Evolutionary conservation across 2,329 filamentous ascomycete genomes (phyloP).

Genomic region (Teratosphaeria destructans): DNA sequence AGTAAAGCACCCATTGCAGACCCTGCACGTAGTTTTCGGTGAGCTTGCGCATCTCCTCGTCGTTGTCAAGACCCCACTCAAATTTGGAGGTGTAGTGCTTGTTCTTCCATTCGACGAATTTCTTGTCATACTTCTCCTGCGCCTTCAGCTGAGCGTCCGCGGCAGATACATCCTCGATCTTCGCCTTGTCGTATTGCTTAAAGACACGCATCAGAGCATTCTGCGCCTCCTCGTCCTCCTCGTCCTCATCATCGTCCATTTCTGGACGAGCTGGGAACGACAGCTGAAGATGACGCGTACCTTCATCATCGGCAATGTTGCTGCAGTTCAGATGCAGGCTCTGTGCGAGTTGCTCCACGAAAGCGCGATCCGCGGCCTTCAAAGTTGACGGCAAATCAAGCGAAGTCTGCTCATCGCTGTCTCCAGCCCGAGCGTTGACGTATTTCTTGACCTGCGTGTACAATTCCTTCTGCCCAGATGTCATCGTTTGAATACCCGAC

Average conservation of each 20-base stretch:
- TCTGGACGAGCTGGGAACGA: constrained; percentile 45
- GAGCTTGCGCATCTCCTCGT: constrained; percentile 68
- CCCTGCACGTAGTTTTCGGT: constrained; percentile 97
- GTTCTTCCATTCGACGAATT: constrained; percentile 88
- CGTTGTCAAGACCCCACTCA: constrained; percentile 72
- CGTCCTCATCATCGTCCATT: constrained; percentile 48
- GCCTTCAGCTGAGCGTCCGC: constrained; percentile 71
- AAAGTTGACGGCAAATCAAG: constrained; percentile 65
- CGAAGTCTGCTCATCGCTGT: constrained; percentile 39
- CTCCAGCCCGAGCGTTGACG: constrained; percentile 54
- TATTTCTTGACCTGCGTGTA: constrained; percentile 77
- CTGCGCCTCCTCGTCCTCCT: constrained; percentile 73
- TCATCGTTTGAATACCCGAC: constrained; percentile 60
- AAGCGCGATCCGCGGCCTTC: constrained; percentile 79
- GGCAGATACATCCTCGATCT: constrained; percentile 66
- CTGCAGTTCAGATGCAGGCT: constrained; percentile 57
- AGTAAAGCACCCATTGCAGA: constrained; percentile 94
- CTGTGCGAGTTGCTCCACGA: constrained; percentile 76
- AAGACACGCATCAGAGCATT: constrained; percentile 77
- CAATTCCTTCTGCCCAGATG: constrained; percentile 67
- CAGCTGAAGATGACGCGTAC: constrained; percentile 56
- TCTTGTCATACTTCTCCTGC: constrained; percentile 77
- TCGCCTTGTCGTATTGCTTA: constrained; percentile 82
- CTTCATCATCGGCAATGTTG: constrained; percentile 52
- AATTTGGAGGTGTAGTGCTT: constrained; percentile 89